A percentile compares a stretch with the other conserved stretches of the same genome.
These are phyloP conservation scores for Lablab purpureus DNA, from an alignment of 306 rosid genomes.

Conservation along the genomic window DNA sequence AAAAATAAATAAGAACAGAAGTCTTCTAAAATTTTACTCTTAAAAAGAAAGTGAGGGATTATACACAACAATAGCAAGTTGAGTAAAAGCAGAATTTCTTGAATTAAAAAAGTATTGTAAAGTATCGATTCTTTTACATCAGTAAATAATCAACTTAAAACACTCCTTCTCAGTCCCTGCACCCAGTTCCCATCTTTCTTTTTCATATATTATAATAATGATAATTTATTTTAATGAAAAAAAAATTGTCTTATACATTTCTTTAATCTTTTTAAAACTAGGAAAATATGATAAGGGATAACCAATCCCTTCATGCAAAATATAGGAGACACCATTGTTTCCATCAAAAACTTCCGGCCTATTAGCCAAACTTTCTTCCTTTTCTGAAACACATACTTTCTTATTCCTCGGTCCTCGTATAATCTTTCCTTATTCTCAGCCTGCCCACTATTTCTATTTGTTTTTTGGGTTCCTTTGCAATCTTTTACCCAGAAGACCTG, in stretches of 20 bases:
- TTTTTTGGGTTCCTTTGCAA: not conserved
- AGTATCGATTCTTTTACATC: not conserved
- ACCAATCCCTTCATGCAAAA: not conserved
- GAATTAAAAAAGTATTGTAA: not conserved
- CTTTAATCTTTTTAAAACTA: conserved; percentile 2
- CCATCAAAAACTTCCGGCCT: no score
- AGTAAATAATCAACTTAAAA: not conserved
- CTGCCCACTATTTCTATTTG: not conserved
- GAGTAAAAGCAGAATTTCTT: conserved; percentile 11
- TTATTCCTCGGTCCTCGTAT: conserved; percentile 11
- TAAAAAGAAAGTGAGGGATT: not conserved
- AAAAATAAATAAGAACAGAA: not conserved
- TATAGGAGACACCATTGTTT: no score
- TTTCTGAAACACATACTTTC: conserved; percentile 6
- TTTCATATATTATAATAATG: not conserved
- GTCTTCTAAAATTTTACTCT: not conserved
- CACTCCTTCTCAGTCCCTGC: not conserved
- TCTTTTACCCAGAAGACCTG: not conserved
- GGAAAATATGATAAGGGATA: not conserved
- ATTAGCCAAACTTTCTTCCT: not conserved
- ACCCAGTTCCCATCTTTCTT: not conserved
- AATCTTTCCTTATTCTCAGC: not conserved
- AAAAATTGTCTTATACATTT: not conserved
- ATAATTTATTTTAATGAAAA: not conserved
- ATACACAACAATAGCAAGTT: conserved; percentile 16